A percentile compares a stretch with the other conserved stretches of the same genome.
phyloP scores from a whole-genome alignment of 805 yeast genomes.

The Candida montana region DNA sequence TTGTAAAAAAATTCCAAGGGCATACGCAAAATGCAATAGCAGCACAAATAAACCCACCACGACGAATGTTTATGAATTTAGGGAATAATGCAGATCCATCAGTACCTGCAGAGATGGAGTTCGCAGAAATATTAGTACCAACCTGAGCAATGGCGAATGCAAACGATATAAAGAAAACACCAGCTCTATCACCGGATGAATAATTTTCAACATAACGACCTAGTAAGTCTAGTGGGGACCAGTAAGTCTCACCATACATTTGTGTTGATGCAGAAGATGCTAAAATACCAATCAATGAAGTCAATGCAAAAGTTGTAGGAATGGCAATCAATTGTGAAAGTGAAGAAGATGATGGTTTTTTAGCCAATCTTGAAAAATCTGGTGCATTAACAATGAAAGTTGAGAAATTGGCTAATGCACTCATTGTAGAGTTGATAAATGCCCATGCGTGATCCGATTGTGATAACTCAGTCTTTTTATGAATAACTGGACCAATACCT shows the following conservation, averaged over 20 bases:
- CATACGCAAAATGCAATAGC: constrained; percentile 62
- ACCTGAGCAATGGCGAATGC: constrained; percentile 70
- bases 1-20: constrained; percentile 75
- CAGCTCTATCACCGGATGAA: constrained; percentile 56
- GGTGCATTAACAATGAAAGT: constrained; percentile 84
- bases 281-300: constrained; percentile 79
- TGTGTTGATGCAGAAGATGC: constrained; percentile 73
- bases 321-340: constrained; percentile 59
- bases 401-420: constrained; percentile 81
- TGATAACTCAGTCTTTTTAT: constrained; percentile 42
- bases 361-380: constrained; percentile 81
- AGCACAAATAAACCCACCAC: constrained; percentile 79
- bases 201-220: constrained; percentile 32
- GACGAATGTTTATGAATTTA: constrained; percentile 58
- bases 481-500: constrained; percentile 71
- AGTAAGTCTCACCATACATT: constrained; percentile 15
- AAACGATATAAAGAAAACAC: constrained; percentile 65
- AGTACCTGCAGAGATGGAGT: constrained; percentile 62
- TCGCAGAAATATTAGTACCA: constrained; percentile 70
- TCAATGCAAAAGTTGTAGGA: constrained; percentile 72
- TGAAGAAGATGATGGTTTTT: constrained; percentile 44
- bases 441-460: constrained; percentile 77
- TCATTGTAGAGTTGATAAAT: constrained; percentile 71
- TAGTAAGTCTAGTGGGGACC: constrained; percentile 33
- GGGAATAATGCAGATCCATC: constrained; percentile 64